Conservation (phyloP, 192 early-diverging fungal genomes). For the Podila horticola region DNA sequence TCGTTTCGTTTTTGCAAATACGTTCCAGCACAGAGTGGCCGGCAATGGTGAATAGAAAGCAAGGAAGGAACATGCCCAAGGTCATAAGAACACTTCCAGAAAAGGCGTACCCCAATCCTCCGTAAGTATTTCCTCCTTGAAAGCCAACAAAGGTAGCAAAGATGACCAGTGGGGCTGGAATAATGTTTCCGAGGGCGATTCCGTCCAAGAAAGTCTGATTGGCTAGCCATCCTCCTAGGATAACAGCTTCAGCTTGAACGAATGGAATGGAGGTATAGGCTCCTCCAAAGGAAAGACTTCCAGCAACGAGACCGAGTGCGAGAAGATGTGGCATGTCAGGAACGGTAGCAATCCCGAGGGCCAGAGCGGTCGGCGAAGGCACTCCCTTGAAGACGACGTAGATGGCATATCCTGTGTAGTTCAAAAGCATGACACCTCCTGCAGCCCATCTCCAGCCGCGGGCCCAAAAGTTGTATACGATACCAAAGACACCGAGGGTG, state of each 20-base stretch:
- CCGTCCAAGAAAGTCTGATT: conserved; percentile 61
- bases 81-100: conserved; percentile 27
- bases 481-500: conserved; percentile 59
- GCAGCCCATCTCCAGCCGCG: conserved; percentile 32
- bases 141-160: conserved; percentile 57
- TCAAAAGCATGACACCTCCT: conserved; percentile 20
- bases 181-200: conserved; percentile 59
- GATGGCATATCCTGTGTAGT: conserved; percentile 48
- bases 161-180: conserved; percentile 62
- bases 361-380: conserved; percentile 50
- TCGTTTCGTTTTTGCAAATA: conserved; percentile 25
- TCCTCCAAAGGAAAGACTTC: conserved; percentile 62
- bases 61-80: conserved; percentile 30
- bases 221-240: conserved; percentile 60
- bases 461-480: conserved; percentile 23
- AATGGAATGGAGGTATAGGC: conserved; percentile 68
- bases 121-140: conserved; percentile 25
- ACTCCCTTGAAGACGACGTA: conserved; percentile 60
- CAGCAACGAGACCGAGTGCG: conserved; percentile 58
- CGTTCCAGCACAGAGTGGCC: conserved; percentile 22
- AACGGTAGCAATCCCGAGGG: conserved; percentile 50
- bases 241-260: conserved; percentile 63
- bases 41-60: conserved; percentile 37
- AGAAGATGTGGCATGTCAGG: conserved; percentile 55
- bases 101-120: conserved; percentile 30